phyloP scores from a whole-genome alignment of 495 filamentous ascomycete genomes.

The Aspergillus hancockii region DNA sequence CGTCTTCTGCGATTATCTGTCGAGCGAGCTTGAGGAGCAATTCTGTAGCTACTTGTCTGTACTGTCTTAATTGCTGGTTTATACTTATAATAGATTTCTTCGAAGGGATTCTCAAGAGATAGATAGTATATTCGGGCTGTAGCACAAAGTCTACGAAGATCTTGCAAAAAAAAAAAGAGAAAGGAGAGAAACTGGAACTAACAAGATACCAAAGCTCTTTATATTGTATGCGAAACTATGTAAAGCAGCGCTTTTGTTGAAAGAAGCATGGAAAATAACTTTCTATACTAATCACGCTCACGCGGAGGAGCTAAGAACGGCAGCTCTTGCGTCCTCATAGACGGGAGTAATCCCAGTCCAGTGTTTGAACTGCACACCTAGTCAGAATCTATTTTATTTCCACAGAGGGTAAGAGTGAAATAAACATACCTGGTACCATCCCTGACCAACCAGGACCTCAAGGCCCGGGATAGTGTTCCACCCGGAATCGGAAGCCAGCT shows the following conservation, averaged over 20 bases:
- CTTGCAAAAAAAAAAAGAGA: no score
- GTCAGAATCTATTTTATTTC: conserved; percentile 16
- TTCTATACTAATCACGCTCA: background rate
- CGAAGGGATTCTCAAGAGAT: no score
- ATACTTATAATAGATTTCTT: no score
- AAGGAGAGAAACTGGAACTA: no score
- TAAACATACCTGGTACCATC: conserved; percentile 62
- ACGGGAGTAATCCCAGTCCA: conserved; percentile 79
- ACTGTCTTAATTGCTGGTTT: no score
- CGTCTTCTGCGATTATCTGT: no score
- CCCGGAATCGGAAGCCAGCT: conserved; percentile 74
- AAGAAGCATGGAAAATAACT: conserved; percentile 2
- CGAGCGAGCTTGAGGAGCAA: no score
- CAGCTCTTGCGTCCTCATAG: conserved; percentile 60
- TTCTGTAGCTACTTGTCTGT: no score
- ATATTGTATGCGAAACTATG: background rate
- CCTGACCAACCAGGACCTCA: conserved; percentile 89
- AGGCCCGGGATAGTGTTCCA: conserved; percentile 86
- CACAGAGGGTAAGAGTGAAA: background rate
- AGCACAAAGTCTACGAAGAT: no score
- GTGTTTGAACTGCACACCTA: conserved; percentile 58
- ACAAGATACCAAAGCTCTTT: no score
- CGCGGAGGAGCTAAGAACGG: conserved; percentile 7
- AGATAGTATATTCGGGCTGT: no score
- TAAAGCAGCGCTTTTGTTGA: conserved; percentile 9